Evolutionary conservation across 140 eudicot species (phyloP).

Genomic region (Flaveria floridana): DNA sequence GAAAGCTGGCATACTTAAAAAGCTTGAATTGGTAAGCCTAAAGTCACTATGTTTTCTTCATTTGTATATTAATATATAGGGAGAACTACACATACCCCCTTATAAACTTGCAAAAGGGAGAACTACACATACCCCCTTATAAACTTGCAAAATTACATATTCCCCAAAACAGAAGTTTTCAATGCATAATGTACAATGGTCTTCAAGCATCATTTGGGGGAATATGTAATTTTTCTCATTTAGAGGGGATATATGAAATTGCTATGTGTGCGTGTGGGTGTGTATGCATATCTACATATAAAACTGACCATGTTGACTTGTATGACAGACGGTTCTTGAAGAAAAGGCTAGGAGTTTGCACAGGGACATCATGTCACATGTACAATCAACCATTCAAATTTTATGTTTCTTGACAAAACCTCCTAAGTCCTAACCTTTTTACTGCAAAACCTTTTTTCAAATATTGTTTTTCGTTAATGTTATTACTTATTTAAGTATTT

Average conservation of each 20-base stretch:
- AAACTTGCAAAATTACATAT: too few relatives aligned
- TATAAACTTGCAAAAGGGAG: too few relatives aligned
- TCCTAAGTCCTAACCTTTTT: background rate
- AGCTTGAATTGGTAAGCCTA: conserved; percentile 63
- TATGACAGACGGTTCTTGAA: conserved; percentile 64
- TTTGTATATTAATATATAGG: too few relatives aligned
- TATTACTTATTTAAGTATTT: background rate
- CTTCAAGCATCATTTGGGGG: too few relatives aligned
- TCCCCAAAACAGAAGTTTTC: too few relatives aligned
- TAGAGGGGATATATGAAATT: background rate
- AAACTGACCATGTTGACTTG: conserved; percentile 25
- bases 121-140: too few relatives aligned
- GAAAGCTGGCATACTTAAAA: conserved; percentile 50
- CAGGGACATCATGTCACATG: conserved; percentile 60
- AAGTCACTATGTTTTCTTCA: background rate
- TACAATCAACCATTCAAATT: conserved; percentile 12
- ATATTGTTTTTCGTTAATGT: background rate
- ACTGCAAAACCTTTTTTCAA: background rate
- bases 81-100: too few relatives aligned
- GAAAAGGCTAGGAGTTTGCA: conserved; percentile 61
- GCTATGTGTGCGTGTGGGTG: background rate
- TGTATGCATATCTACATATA: background rate
- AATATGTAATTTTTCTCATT: too few relatives aligned
- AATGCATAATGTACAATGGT: too few relatives aligned
- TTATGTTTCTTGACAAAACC: background rate